phyloP scores from a whole-genome alignment of 2,329 filamentous ascomycete species.

The Dothidotthia symphoricarpi region DNA sequence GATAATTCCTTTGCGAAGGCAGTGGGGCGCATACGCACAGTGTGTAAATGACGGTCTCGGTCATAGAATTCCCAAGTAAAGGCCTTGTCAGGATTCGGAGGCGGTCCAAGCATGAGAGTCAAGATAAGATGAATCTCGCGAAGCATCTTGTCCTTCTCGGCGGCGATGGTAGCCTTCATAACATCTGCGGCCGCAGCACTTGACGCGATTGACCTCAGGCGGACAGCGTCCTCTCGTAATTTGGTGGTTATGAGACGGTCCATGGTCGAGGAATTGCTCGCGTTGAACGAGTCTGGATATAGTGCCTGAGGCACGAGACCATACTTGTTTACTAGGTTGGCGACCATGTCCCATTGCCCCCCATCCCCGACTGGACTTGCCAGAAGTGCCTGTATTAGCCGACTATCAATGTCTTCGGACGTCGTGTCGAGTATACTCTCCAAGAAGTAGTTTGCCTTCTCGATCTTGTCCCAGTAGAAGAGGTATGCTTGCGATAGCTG shows the following conservation, averaged over 20 bases:
- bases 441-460: slow-evolving; percentile 87
- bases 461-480: slow-evolving; percentile 92
- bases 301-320: slow-evolving; percentile 79
- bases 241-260: slow-evolving; percentile 77
- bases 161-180: slow-evolving; percentile 45
- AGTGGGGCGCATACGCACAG: slow-evolving; percentile 64
- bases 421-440: slow-evolving; percentile 78
- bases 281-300: slow-evolving; percentile 81
- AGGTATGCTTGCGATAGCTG: slow-evolving; percentile 86
- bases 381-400: slow-evolving; percentile 70
- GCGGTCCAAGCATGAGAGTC: slow-evolving; percentile 78
- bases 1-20: slow-evolving; percentile 70
- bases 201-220: slow-evolving; percentile 59
- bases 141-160: slow-evolving; percentile 70
- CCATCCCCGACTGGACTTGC: slow-evolving; percentile 71
- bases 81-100: slow-evolving; percentile 64
- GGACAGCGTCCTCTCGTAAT: slow-evolving; percentile 79
- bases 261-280: slow-evolving; percentile 67
- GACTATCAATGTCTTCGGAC: slow-evolving; percentile 66
- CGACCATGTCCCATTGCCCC: slow-evolving; percentile 91
- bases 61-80: slow-evolving; percentile 83
- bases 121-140: slow-evolving; percentile 76
- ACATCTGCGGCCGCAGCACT: slow-evolving; percentile 38
- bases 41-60: slow-evolving; percentile 62
- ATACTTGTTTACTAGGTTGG: slow-evolving; percentile 81